phyloP scores from a whole-genome alignment of 2,329 filamentous ascomycete genomes.

The Ampelomyces quisqualis region DNA sequence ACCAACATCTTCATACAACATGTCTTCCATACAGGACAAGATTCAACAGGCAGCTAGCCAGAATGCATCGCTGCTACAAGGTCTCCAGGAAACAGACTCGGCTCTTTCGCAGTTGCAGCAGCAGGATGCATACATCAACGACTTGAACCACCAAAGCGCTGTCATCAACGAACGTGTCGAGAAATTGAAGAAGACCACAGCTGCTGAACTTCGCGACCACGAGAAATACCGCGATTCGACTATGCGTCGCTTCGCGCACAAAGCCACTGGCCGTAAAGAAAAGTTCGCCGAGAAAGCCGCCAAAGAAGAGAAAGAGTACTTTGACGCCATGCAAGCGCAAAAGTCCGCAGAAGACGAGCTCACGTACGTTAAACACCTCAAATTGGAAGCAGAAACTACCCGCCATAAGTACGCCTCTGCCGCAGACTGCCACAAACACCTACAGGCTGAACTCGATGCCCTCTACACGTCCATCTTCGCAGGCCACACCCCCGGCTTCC shows the following conservation, averaged over 20 bases:
- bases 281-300: constrained; percentile 35
- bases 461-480: constrained; percentile 39
- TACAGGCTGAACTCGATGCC: constrained; percentile 31
- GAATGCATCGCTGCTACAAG: constrained; percentile 28
- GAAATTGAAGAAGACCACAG: constrained; percentile 21
- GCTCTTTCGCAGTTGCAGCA: constrained; percentile 35
- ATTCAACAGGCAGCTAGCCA: constrained; percentile 30
- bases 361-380: constrained; percentile 25
- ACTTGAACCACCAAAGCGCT: constrained; percentile 28
- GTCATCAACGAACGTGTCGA: constrained; percentile 19
- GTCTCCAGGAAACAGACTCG: constrained; percentile 32
- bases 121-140: constrained; percentile 31
- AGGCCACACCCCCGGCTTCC: constrained; percentile 35
- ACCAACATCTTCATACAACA: constrained; percentile 5
- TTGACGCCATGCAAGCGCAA: constrained; percentile 36
- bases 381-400: constrained; percentile 25
- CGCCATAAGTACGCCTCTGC: constrained; percentile 17
- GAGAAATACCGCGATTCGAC: constrained; percentile 40
- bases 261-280: constrained; percentile 31
- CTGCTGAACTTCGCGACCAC: constrained; percentile 31
- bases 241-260: constrained; percentile 36
- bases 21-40: constrained; percentile 26
- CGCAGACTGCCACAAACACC: constrained; percentile 17
- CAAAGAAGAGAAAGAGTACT: constrained; percentile 41
- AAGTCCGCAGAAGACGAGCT: constrained; percentile 37